Evolutionary conservation across 2,329 filamentous ascomycete genomes (phyloP), one percentile per base, ranked within the genome.

Genomic region (Grosmannia clavigera): DNA sequence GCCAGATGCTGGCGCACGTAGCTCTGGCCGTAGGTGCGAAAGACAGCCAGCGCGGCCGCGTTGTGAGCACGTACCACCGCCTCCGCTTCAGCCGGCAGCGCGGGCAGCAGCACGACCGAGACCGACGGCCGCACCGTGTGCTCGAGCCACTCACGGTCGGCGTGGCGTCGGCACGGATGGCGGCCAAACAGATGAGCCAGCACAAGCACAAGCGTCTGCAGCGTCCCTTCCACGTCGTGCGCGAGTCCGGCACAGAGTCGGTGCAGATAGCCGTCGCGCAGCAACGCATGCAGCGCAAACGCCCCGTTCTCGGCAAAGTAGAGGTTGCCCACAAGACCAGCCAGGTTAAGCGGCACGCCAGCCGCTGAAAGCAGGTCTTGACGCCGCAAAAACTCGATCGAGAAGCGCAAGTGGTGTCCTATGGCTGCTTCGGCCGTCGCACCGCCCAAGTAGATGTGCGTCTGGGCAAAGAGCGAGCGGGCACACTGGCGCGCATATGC

Each of bases 91-190:
- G 72, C 66, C 0, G 87, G 87, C 64, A 92, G 74, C 0, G 74
- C 69, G 1, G 84, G 84, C n/a, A 91, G 76, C 61, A 86, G 77
- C 3, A 89, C 81, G 0, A 84, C 72, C 0, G 85, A 89, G 0
- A 84, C 77, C 0, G 84, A 86, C 16, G 72, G 75, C 66, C 81
- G 79, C 27, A 81, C 22, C 22, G 74, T 1, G 86, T 82, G 68
- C 92, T 88, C 71, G 92, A 89, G 0, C 87, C 86, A 67, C 92
- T 91, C 5, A 82, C 83, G 0, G 85, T 82, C 87, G 66, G 85
- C 90, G 72, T 91, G 91, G 1, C 19, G 43, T 2, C 43, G 43
- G 19, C 43, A 46, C 5, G 43, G 43, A 19, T n/a, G 16, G 6
- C 43, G 43, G 19, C 43, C 16, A n/a, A 46, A 46, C 16, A 46